Evolutionary conservation across 2,329 filamentous ascomycete genomes (phyloP).

Genomic region (Metarhizium guizhouense): DNA sequence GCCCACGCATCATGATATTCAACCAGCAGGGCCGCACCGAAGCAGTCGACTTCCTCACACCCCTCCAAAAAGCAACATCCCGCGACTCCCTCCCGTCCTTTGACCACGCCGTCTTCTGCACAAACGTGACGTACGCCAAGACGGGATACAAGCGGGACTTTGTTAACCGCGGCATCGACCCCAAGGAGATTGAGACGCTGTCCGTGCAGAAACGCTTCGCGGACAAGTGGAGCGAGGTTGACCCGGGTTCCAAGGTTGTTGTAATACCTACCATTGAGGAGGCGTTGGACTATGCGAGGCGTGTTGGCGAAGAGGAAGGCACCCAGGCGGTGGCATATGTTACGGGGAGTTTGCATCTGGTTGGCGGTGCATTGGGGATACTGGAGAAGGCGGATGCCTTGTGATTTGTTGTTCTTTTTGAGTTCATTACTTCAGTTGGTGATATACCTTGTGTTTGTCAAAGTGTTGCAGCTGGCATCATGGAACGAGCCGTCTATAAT

Average conservation of each 20-base stretch:
- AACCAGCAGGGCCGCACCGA: constrained; percentile 65
- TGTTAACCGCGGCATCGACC: constrained; percentile 45
- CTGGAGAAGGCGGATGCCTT: constrained; percentile 37
- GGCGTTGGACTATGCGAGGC: constrained; percentile 39
- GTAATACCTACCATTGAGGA: constrained; percentile 46
- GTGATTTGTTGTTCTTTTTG: constrained; percentile 11
- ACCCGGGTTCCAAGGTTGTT: constrained; percentile 34
- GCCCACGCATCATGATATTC: constrained; percentile 62
- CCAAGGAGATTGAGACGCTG: constrained; percentile 40
- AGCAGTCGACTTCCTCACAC: constrained; percentile 43
- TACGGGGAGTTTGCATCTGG: constrained; percentile 55
- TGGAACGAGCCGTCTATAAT: constrained; percentile 15
- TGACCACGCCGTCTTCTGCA: constrained; percentile 72
- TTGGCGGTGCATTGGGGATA: constrained; percentile 44
- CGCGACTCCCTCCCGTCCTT: constrained; percentile 37
- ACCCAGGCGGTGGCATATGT: constrained; percentile 39
- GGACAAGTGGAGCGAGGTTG: constrained; percentile 38
- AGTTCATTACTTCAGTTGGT: not conserved
- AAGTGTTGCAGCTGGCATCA: not conserved
- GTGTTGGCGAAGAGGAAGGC: constrained; percentile 22
- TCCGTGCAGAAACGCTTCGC: constrained; percentile 45
- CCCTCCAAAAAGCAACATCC: constrained; percentile 29
- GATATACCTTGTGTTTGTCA: not conserved
- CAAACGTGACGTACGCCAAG: constrained; percentile 54
- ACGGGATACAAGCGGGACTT: constrained; percentile 48